A percentile compares a stretch with the other conserved stretches of the same genome.
Conservation (phyloP, 495 filamentous ascomycete species). For the Tetracladium setigerum region DNA sequence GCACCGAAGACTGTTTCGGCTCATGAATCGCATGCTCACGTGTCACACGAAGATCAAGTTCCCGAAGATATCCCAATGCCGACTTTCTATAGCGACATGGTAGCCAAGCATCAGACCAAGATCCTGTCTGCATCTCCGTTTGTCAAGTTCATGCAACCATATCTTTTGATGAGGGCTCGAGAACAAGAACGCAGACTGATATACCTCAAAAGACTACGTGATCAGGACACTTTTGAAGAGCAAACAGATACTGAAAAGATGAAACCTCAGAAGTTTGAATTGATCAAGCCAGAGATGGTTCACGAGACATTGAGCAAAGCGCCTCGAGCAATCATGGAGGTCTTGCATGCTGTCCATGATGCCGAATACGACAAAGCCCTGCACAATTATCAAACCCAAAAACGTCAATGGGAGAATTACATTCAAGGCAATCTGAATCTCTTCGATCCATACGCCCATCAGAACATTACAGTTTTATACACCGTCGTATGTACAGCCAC, state of each 20-base stretch:
- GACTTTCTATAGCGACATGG: constrained; percentile 89
- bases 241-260: constrained; percentile 48
- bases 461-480: constrained; percentile 92
- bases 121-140: constrained; percentile 95
- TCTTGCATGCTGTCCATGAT: constrained; percentile 88
- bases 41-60: constrained; percentile 45
- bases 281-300: constrained; percentile 94
- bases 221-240: constrained; percentile 61
- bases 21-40: constrained; percentile 33
- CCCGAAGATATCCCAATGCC: constrained; percentile 86
- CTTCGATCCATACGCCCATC: constrained; percentile 90
- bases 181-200: constrained; percentile 79
- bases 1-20: constrained; percentile 30
- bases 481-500: constrained; percentile 87
- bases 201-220: constrained; percentile 72
- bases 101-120: constrained; percentile 83
- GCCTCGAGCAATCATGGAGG: constrained; percentile 81
- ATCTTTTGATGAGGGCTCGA: constrained; percentile 82
- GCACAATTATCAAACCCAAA: constrained; percentile 91
- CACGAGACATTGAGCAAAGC: constrained; percentile 68
- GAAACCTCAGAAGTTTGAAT: constrained; percentile 59
- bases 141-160: constrained; percentile 89
- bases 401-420: constrained; percentile 90
- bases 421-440: constrained; percentile 74
- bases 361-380: constrained; percentile 93